Evolutionary conservation across 140 eudicot species (phyloP), one percentile per base, ranked within the genome.

Genomic region (Oenanthe javanica): DNA sequence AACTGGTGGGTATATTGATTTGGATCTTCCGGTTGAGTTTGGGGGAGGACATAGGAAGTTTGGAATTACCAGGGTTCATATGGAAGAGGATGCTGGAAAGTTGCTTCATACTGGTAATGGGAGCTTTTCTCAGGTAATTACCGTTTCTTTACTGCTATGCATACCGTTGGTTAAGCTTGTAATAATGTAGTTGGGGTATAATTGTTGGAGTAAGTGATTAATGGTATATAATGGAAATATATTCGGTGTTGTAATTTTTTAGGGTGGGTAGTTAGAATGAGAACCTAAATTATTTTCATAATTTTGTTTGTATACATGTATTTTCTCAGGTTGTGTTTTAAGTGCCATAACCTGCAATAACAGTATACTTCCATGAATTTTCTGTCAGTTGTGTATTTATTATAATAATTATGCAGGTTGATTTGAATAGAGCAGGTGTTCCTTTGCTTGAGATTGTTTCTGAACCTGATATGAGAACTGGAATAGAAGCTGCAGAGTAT

Each of bases 11-110:
- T 92, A 74, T 84, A 64, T 92, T 80, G 98, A 94, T 84, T 86
- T 94, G 86, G 98, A 94, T 85, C 91, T 94, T 83, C 97, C 98
- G 14, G 90, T 94, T 84, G 98, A 94, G 79, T 90, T 86, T 88
- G 98, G 98, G 83, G 97, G 96, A 40, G 98, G 98, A 50, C 98
- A 94, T 80, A 88, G 95, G 85, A 88, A 88, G 79, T 94, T 94
- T 81, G 97, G 98, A 25, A 83, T 94, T 67, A 95, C 97, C 42
- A 81, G 99, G 82, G 97, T 95, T 85, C 99, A 95, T 88, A 90
- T 95, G 97, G 99, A 95, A 83, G 99, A 95, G 84, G 99, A 95
- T 88, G 97, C 99, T 6, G 97, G 99, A 51, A 95, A 95, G 88
- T 86, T 92, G 69, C 97, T 95, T 84, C 99, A 95, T 84, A 84